Evolutionary conservation across 176 grass and related monocot genomes (phyloP), one percentile per base, ranked within the genome.

Genomic region (Lolium rigidum): DNA sequence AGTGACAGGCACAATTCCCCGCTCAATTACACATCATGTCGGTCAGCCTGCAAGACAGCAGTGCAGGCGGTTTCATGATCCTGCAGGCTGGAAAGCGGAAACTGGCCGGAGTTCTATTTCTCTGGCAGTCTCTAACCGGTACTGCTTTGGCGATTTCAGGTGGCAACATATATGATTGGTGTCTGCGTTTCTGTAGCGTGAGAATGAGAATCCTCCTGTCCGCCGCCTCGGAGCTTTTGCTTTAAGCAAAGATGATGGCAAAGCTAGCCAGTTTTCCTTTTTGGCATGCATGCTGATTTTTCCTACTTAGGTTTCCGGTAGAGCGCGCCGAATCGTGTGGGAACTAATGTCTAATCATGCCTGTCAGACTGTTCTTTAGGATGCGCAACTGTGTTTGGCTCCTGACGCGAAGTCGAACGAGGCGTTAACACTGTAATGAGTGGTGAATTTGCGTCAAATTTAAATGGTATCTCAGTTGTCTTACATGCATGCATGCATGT

Each of bases 201-300:
- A 28, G 74, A 79, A 88, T 28, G 26, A 28, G 74, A 79, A 88
- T 88, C 87, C 83, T 84, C 64, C 0, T 88, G 86, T 67, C 74
- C 86, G 63, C 80, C 72, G 62, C 61, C 59, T 14, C 21, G 38
- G 50, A 66, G 58, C 79, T 81, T 88, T 78, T 0, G 74, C 63
- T 88, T 83, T 78, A 83, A 88, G 86, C 86, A 83, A 88, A 70
- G 51, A 83, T 71, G 86, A 88, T 70, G 70, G 20, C 46, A 16
- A 5, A 24, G 52, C 28, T 10, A 25, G 25, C 15, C 11, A n/a
- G 52, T 3, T 57, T 56, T 21, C 4, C 44, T 81, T 81, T 79
- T 26, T 4, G 52, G 31, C 31, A 65, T 65, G 44, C 58, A 10
- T 52, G 57, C 26, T 82, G 58, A 46, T 76, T n/a, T n/a, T 43